Evolutionary conservation across 805 yeast genomes (phyloP), one percentile per base, ranked within the genome.

Genomic region (Scheffersomyces ergatensis): DNA sequence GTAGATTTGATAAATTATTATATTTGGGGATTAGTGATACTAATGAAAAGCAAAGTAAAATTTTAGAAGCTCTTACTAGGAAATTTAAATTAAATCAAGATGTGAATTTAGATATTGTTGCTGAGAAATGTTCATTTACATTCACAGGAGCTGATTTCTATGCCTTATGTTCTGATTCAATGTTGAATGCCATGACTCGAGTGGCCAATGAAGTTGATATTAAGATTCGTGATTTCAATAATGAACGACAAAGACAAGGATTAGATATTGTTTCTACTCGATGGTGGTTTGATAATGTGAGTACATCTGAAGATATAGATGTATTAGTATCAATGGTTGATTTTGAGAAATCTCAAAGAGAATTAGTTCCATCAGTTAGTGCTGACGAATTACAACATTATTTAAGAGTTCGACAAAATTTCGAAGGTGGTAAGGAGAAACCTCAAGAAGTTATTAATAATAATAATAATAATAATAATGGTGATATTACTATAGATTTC

Each of bases 121-220:
- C 96, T 0, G 72, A 74, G 14, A 61, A 65, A 5, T 89, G 97
- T 63, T 86, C 96, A 0, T 89, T 82, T 57, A 89, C 88, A n/a
- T 90, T 81, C 57, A 92, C 99, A 0, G 99, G 99, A 48, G 99
- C 99, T 3, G 99, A 93, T 61, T 92, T 93, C 64, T 93, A 93
- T 62, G 99, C 98, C 0, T 67, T 93, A 44, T 89, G 97, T 57
- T 85, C 96, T 0, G 98, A 93, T 62, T 87, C 98, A 0, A 89
- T 92, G 93, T 73, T 92, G 51, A 89, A 89, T 61, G 97, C 98
- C 2, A 92, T 93, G 97, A 86, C 93, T 1, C 70, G 98, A 50
- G 81, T 84, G 0, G 97, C 98, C 1, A 72, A 72, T 7, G 78
- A 75, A 26, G 89, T 85, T 13, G 98, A 93, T 54, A 53, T 48